phyloP scores from a whole-genome alignment of 495 filamentous ascomycete species.

The Lasiosphaeria miniovina region DNA sequence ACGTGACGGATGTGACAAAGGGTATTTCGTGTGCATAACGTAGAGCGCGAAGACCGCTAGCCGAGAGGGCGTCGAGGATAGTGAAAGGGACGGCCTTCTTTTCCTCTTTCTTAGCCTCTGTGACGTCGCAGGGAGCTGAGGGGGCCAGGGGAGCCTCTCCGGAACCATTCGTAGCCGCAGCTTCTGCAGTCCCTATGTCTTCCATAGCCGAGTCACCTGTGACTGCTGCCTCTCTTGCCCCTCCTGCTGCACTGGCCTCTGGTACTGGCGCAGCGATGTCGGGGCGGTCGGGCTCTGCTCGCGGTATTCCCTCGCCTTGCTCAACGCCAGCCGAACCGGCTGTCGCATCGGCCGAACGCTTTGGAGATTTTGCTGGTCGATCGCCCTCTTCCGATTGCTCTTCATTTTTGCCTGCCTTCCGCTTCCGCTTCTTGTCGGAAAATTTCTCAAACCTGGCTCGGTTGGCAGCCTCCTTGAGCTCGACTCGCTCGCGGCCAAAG shows the following conservation, averaged over 20 bases:
- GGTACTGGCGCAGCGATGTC: background rate
- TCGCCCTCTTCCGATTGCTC: conserved; percentile 17
- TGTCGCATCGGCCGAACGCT: conserved; percentile 16
- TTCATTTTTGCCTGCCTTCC: conserved; percentile 39
- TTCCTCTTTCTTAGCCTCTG: conserved; percentile 19
- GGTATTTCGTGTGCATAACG: conserved; percentile 91
- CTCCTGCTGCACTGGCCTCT: background rate
- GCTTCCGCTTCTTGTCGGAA: conserved; percentile 48
- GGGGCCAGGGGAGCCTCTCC: background rate
- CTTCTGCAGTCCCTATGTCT: background rate
- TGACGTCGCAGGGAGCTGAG: background rate
- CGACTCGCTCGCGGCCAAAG: conserved; percentile 68
- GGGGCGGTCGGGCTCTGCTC: conserved; percentile 9
- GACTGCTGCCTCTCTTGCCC: no score
- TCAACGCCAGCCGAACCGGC: conserved; percentile 14
- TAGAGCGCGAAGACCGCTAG: conserved; percentile 86
- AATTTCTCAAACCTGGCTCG: conserved; percentile 36
- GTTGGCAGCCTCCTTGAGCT: conserved; percentile 41
- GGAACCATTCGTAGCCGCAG: background rate
- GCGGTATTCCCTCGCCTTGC: conserved; percentile 10
- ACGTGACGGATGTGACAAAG: conserved; percentile 73
- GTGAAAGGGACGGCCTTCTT: conserved; percentile 51
- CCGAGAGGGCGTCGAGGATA: conserved; percentile 92
- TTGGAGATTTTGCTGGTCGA: conserved; percentile 26
- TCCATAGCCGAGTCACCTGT: no score